phyloP scores from a whole-genome alignment of 139 green algal species.

The Micractinium sp. region DNA sequence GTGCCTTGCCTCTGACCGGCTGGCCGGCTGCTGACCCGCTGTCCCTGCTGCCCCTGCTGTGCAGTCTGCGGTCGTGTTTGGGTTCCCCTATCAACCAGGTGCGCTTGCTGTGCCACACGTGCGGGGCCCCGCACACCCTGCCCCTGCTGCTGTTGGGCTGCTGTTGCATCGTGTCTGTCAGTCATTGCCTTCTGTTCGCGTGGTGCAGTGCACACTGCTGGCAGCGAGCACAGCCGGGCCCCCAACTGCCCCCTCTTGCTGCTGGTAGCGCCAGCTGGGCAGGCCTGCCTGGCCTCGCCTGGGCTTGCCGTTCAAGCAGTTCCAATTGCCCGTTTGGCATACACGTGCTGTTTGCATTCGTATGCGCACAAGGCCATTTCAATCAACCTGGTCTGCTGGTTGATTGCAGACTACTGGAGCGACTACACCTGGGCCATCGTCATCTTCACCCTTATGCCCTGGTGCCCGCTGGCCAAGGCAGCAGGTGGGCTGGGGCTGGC shows the following conservation, averaged over 20 bases:
- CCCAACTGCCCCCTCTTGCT: conserved; percentile 78
- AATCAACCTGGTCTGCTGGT: too few relatives aligned
- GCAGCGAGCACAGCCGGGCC: conserved; percentile 45
- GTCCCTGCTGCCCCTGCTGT: conserved; percentile 1
- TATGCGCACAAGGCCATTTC: conserved; percentile 23
- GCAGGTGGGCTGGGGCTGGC: conserved; percentile 39
- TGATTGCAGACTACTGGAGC: conserved; percentile 19
- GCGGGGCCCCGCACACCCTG: background rate
- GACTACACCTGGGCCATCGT: conserved; percentile 53
- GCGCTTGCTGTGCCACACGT: background rate
- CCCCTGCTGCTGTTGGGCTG: background rate
- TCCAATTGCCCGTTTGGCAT: too few relatives aligned
- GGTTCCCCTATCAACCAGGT: conserved; percentile 56
- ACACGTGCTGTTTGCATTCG: too few relatives aligned
- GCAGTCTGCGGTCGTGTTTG: conserved; percentile 59
- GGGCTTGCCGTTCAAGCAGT: too few relatives aligned
- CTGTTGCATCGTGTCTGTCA: background rate
- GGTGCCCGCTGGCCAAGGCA: conserved; percentile 82
- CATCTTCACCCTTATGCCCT: conserved; percentile 87
- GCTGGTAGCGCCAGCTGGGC: too few relatives aligned
- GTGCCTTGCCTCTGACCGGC: background rate
- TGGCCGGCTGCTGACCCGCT: background rate
- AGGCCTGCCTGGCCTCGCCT: too few relatives aligned
- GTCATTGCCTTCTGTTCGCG: too few relatives aligned
- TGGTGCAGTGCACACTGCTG: too few relatives aligned